Base-by-base conservation (phyloP, 306 rosid genomes). In the Castanea crenata region DNA sequence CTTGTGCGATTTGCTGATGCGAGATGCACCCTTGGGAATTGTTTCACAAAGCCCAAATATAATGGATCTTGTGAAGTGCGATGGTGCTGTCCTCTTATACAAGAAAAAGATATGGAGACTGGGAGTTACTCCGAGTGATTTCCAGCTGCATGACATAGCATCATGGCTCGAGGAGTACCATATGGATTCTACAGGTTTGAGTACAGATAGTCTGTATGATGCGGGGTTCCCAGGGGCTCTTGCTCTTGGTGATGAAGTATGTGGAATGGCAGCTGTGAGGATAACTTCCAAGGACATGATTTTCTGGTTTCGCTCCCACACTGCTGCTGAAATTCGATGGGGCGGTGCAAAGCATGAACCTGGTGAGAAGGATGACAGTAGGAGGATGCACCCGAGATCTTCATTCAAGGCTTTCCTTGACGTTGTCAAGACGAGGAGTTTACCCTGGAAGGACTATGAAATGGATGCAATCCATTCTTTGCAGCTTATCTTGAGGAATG, bases 401-500 rank as follows among this genome's bases (percentile, higher is more conserved):
- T 95, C 99, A 19, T 95, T 95, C 85, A 93, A 91, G 83, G 99
- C 99, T 82, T 95, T 95, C 86, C 98, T 95, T 78, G 93, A 95
- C 79, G 99, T 95, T 64, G 98, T 91, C 76, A 91, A 84, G 84
- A 58, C 83, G 55, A 90, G 97, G 82, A 91, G 99, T 81, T 34
- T 91, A 19, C 97, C 97, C 1, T 95, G 99, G 99, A 91, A 89
- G 87, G 97, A 95, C 82, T 89, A 84, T 68, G 99, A 95, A 84
- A 95, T 95, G 98, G 99, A 95, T 77, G 98, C 99, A 54, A 95
- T 95, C 83, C 99, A 92, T 82, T 92, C 99, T 12, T 88, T 95
- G 89, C 99, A 95, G 90, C 92, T 95, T 73, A 95, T 95, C 74
- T 88, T 95, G 76, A 86, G 99, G 85, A 91, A 95, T 77, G 85